Conservation (phyloP, 23 red algal species). For the Agarophyton chilense region DNA sequence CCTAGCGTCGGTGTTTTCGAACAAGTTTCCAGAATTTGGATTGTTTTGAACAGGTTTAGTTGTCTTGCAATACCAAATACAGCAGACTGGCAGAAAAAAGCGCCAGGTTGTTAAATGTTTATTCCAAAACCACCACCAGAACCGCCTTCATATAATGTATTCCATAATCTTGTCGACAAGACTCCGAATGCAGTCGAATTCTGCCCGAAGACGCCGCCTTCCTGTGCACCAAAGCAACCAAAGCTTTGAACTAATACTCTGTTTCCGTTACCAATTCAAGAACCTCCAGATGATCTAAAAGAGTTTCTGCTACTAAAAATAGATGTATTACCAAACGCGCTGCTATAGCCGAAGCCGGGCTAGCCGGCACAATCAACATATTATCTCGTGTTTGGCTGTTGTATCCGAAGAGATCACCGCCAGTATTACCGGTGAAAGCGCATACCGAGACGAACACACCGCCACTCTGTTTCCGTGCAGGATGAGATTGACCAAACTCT, state of each 20-base stretch:
- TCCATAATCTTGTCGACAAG: too few relatives aligned
- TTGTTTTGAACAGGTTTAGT: neutral
- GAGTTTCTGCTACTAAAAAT: slow-evolving; percentile 17
- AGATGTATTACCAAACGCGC: slow-evolving; percentile 37
- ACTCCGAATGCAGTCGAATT: slow-evolving; percentile 8
- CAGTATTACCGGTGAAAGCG: neutral
- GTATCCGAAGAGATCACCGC: slow-evolving; percentile 20
- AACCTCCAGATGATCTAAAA: neutral
- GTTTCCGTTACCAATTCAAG: neutral
- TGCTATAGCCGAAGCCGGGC: slow-evolving; percentile 22
- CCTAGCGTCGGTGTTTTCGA: neutral
- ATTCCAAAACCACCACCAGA: slow-evolving; percentile 6
- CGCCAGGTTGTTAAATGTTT: neutral
- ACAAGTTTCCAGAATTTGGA: neutral
- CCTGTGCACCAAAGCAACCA: slow-evolving; percentile 29
- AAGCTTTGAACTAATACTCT: slow-evolving; percentile 34
- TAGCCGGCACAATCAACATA: slow-evolving; percentile 40
- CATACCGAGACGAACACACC: neutral
- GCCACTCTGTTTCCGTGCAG: slow-evolving; percentile 18
- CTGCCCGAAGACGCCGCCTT: slow-evolving; percentile 4
- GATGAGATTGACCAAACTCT: slow-evolving; percentile 53
- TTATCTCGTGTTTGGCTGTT: neutral
- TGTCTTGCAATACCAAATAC: neutral
- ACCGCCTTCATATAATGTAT: too few relatives aligned
- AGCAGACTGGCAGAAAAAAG: neutral